A percentile compares a stretch with the other conserved stretches of the same genome.
Conservation (phyloP, 2,329 filamentous ascomycete genomes). For the Diplodia scrobiculata region DNA sequence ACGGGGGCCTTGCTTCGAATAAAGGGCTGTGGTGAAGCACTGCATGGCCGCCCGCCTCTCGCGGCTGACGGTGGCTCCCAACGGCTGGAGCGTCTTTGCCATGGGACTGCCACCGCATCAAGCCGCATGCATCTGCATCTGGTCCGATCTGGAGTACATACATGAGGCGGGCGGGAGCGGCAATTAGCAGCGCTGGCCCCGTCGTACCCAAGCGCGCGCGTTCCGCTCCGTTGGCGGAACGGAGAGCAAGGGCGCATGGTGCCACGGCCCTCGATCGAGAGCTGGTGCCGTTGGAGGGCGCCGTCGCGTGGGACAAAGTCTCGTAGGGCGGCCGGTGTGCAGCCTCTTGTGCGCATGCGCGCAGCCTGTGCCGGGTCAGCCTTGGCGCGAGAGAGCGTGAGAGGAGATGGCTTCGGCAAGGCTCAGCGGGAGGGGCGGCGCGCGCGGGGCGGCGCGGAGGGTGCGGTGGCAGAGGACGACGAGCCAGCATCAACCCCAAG, state of each 20-base stretch:
- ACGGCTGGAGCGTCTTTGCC: constrained; percentile 12
- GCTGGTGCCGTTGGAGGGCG: constrained; percentile 4
- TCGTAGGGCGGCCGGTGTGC: constrained; percentile 3
- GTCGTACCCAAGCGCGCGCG: constrained; percentile 22
- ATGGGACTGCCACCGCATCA: constrained; percentile 11
- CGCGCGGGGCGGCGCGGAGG: constrained; percentile 23
- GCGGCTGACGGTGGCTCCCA: constrained; percentile 22
- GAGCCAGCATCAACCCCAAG: background rate
- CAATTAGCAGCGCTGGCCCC: background rate
- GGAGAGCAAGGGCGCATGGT: constrained; percentile 18
- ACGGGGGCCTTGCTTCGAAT: constrained; percentile 12
- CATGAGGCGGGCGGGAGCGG: constrained; percentile 5
- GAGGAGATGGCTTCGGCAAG: background rate
- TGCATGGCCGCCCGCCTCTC: constrained; percentile 13
- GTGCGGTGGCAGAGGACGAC: background rate
- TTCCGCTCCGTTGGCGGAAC: constrained; percentile 15
- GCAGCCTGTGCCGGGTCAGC: constrained; percentile 8
- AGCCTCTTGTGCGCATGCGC: background rate
- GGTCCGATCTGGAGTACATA: constrained; percentile 22
- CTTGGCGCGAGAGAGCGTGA: background rate
- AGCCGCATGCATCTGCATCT: constrained; percentile 17
- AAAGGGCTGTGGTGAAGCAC: background rate
- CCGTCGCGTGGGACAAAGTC: constrained; percentile 9
- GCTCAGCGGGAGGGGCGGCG: constrained; percentile 23
- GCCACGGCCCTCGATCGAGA: constrained; percentile 17